Conservation (phyloP, 2,329 filamentous ascomycete genomes). For the Xenoacremonium recifei region DNA sequence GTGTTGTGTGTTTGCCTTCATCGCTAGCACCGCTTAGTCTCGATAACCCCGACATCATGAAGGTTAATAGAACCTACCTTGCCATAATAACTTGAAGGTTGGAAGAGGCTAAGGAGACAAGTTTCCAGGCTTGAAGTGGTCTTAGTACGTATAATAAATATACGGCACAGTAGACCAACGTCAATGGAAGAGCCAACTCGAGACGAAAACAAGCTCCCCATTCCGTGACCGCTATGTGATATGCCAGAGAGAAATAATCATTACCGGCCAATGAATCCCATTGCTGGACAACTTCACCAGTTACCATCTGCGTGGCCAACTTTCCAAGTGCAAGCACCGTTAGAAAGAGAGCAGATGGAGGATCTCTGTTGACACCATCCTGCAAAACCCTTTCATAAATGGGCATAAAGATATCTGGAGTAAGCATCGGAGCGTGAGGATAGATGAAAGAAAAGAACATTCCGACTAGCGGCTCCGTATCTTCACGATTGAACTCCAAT, state of each 20-base stretch:
- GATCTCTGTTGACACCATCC: background rate
- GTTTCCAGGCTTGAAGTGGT: slow-evolving; percentile 17
- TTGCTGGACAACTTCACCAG: too few species aligned
- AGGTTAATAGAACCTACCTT: slow-evolving; percentile 1
- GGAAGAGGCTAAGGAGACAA: slow-evolving; percentile 19
- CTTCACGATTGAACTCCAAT: background rate
- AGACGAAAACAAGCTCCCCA: background rate
- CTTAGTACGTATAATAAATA: slow-evolving; percentile 15
- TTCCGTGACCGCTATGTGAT: background rate
- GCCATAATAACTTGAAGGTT: slow-evolving; percentile 17
- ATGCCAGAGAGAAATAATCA: background rate
- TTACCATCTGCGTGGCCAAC: too few species aligned
- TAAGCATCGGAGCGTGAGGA: too few species aligned
- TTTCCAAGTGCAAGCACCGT: too few species aligned
- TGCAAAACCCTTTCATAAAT: slow-evolving; percentile 11
- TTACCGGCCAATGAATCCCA: too few species aligned
- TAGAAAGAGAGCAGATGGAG: too few species aligned
- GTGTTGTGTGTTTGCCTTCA: background rate
- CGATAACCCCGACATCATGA: background rate
- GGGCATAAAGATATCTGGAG: too few species aligned
- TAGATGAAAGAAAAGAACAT: background rate
- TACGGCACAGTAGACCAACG: slow-evolving; percentile 14
- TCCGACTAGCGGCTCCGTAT: background rate
- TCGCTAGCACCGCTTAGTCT: background rate
- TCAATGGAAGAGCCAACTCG: background rate